phyloP scores from a whole-genome alignment of 352 stramenopile genomes.

The Plasmopara viticola region DNA sequence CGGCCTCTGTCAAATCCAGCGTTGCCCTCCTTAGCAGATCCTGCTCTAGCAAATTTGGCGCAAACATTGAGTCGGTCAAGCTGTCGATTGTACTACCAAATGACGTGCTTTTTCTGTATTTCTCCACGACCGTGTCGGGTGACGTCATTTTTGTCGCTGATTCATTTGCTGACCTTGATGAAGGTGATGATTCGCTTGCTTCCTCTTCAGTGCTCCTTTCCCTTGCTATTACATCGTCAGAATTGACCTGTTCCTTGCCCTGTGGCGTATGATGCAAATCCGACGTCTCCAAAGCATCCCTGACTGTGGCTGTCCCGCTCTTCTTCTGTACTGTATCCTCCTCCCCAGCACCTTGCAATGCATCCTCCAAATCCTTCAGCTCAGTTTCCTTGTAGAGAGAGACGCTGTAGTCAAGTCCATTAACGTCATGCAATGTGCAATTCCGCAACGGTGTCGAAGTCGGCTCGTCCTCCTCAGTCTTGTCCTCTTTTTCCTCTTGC shows the following conservation, averaged over 20 bases:
- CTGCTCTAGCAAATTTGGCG: constrained; percentile 34
- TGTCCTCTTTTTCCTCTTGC: constrained; percentile 5
- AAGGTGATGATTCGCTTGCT: constrained; percentile 4
- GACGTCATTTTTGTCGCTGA: constrained; percentile 14
- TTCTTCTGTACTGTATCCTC: constrained; percentile 3
- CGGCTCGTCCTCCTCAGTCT: constrained; percentile 12
- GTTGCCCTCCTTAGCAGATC: constrained; percentile 32
- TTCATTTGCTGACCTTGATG: constrained; percentile 7
- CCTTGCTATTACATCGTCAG: background rate
- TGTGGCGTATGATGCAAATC: constrained; percentile 4
- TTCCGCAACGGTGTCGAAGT: constrained; percentile 2
- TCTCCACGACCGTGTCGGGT: background rate
- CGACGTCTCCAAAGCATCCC: constrained; percentile 3
- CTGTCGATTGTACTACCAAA: constrained; percentile 28
- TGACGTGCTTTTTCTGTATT: constrained; percentile 11
- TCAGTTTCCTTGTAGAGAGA: background rate
- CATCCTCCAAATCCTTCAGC: constrained; percentile 21
- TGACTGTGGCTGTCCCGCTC: constrained; percentile 1
- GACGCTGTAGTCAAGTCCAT: background rate
- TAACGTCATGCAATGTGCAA: constrained; percentile 33
- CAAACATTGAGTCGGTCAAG: constrained; percentile 51
- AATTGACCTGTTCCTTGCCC: constrained; percentile 1
- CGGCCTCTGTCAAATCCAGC: constrained; percentile 42
- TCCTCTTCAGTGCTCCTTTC: constrained; percentile 3
- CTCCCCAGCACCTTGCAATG: constrained; percentile 13